Conservation (phyloP, 768 basidiomycete genomes). For the Pisolithus albus region DNA sequence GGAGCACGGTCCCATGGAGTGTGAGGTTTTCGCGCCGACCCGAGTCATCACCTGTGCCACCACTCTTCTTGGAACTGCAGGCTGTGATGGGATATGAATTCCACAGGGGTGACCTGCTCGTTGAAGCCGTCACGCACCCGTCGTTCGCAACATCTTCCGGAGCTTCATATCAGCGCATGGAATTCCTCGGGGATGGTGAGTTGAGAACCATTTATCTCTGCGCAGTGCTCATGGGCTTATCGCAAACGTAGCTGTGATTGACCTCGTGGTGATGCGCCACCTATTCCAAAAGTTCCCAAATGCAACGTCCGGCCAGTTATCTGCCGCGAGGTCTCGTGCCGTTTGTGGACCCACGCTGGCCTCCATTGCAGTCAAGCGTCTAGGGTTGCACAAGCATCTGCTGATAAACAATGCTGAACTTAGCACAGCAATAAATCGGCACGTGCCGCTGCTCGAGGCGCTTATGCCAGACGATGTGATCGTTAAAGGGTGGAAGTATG, state of each 20-base stretch:
- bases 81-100: constrained; percentile 66
- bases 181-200: constrained; percentile 87
- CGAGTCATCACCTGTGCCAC: constrained; percentile 31
- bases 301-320: constrained; percentile 72
- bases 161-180: constrained; percentile 76
- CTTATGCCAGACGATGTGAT: constrained; percentile 58
- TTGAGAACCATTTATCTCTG: constrained; percentile 1
- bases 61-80: constrained; percentile 52
- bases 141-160: constrained; percentile 52
- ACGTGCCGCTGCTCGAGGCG: constrained; percentile 51
- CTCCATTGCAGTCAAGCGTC: constrained; percentile 54
- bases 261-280: constrained; percentile 65
- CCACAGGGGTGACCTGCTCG: constrained; percentile 49
- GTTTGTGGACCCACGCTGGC: constrained; percentile 74
- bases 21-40: constrained; percentile 41
- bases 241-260: constrained; percentile 49
- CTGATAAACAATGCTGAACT: constrained; percentile 66
- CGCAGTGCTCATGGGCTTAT: constrained; percentile 3
- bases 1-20: constrained; percentile 63
- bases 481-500: constrained; percentile 67
- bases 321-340: constrained; percentile 60
- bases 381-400: constrained; percentile 63
- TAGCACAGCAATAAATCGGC: constrained; percentile 53
- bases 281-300: constrained; percentile 63
- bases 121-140: constrained; percentile 83